These are phyloP conservation scores for Physcomitrellopsis africana DNA, from an alignment of 225 moss, liverwort and hornwort genomes.

Conservation along the genomic window DNA sequence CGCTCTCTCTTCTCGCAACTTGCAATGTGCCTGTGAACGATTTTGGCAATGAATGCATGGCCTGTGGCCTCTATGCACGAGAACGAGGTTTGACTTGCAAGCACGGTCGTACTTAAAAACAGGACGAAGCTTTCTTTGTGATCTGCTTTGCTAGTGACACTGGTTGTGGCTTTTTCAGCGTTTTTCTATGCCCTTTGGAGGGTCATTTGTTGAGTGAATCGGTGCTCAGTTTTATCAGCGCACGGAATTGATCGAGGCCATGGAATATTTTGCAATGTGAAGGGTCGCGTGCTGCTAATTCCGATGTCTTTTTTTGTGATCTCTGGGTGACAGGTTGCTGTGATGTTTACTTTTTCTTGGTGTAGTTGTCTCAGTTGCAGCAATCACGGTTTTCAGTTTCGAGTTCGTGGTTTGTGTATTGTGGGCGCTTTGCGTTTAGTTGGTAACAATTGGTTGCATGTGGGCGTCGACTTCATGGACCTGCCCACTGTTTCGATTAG, in stretches of 20 bases:
- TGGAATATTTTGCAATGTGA: conserved; percentile 19
- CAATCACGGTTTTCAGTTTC: background rate
- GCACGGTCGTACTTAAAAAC: background rate
- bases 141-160: background rate
- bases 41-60: background rate
- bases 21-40: conserved; percentile 17
- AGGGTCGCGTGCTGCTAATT: conserved; percentile 14
- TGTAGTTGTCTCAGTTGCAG: conserved; percentile 5
- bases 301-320: conserved; percentile 10
- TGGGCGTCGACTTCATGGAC: background rate
- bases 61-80: background rate
- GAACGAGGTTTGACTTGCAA: background rate
- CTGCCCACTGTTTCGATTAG: background rate
- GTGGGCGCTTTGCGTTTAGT: background rate
- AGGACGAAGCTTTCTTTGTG: background rate
- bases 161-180: background rate
- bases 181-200: background rate
- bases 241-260: background rate
- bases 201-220: background rate
- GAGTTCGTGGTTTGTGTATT: background rate
- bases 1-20: background rate
- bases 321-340: background rate
- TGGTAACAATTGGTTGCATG: background rate
- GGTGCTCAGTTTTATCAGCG: background rate
- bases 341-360: background rate